Evolutionary conservation across 306 rosid species (phyloP), one percentile per base, ranked within the genome.

Genomic region (Cicer yamashitae): DNA sequence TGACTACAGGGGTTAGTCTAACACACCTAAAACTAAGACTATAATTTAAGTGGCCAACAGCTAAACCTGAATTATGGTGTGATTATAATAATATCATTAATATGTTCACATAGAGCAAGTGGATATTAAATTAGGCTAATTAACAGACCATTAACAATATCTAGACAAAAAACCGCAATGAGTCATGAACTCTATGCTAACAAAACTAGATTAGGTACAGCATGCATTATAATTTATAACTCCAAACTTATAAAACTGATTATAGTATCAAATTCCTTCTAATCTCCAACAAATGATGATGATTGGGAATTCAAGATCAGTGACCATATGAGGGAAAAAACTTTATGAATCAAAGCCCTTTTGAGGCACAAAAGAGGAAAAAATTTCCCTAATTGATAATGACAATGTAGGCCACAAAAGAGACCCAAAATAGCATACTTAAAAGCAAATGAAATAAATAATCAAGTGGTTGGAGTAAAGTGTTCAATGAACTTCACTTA

Each of bases 1-100:
- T 41, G 53, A 70, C 48, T 53, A 73, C 25, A 54, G 61, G n/a
- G 75, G 53, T 61, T 75, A 57, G 69, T 70, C 73, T 81, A 76
- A 62, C 79, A 73, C 80, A 71, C 86, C 77, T 50, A 68, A 80
- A 9, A 48, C 78, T 56, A 71, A 80, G 18, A 58, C 72, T 86
- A 60, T 77, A 79, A 59, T 73, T 66, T 70, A 83, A 91, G 97
- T 91, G 97, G 92, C 93, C 84, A 91, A 89, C 97, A 89, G 80
- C 96, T 82, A 67, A 89, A 82, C 90, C 81, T 81, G 81, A 87
- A 79, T 80, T 82, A 84, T 69, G 81, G 88, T 71, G 67, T 53
- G 69, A 83, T 71, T 80, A 82, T 76, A 74, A 54, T 67, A 20
- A 22, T 22, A 82, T 73, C 67, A 71, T 20, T 67, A 46, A 60